Evolutionary conservation across 331 rosid genomes (phyloP).

Genomic region (Rhamnella rubrinervis): DNA sequence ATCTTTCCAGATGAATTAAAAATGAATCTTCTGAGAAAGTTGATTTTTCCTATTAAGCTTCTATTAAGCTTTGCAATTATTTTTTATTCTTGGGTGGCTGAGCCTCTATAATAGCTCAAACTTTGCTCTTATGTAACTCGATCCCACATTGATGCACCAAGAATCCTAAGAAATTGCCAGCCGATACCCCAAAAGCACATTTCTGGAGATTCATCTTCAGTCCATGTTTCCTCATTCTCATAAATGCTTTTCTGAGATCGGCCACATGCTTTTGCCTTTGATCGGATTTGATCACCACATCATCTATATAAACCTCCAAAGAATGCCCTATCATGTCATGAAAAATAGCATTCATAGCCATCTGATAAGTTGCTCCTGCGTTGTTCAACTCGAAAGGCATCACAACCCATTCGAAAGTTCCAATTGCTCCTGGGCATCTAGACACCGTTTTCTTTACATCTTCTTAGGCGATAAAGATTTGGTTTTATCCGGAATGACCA

Average conservation of each 20-base stretch:
- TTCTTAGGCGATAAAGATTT: no score
- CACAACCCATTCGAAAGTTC: no score
- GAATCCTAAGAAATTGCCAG: not conserved
- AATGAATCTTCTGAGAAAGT: no score
- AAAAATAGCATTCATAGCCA: not conserved
- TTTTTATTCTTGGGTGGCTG: no score
- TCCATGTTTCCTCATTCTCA: not conserved
- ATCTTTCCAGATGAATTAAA: not conserved
- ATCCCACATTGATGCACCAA: not conserved
- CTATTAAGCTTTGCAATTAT: no score
- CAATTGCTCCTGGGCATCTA: no score
- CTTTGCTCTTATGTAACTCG: not conserved
- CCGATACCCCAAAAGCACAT: not conserved
- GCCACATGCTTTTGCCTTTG: not conserved
- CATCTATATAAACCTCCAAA: not conserved
- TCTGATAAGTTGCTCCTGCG: not conserved
- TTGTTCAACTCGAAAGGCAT: slow-evolving; percentile 1
- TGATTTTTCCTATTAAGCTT: no score
- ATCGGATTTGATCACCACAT: not conserved
- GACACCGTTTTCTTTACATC: no score
- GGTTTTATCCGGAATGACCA: no score
- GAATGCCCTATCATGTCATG: not conserved
- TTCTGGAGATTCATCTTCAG: not conserved
- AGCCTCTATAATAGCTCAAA: not conserved
- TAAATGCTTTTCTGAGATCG: not conserved